Base-by-base conservation (phyloP, 805 yeast genomes). In the Metschnikowia baotianmanensis region DNA sequence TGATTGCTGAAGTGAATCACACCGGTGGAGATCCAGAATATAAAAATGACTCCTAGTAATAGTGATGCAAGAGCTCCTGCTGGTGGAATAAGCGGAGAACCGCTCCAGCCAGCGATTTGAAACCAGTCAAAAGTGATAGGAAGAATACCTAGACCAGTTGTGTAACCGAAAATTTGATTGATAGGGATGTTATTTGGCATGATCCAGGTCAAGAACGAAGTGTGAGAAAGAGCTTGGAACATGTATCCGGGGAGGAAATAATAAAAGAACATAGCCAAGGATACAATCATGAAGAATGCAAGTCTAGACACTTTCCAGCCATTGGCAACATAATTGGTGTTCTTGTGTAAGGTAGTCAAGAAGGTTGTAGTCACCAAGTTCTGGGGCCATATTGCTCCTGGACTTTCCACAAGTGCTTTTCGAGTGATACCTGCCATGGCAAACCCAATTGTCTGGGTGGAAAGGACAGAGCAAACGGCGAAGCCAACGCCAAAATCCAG, bases 371-470 rank as follows among this genome's bases (percentile, higher is more conserved):
- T 55, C 16, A 55, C 46, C 39, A 55, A 45, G 8, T 53, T 47
- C 25, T 46, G 51, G 15, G 53, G 53, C 53, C 53, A 49, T 27
- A 47, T 41, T 28, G 46, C 46, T 18, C 31, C 30, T 8, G 47
- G 46, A 15, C 45, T 42, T 22, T 48, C 48, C 12, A 48, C 50
- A n/a, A 48, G 43, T 32, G 46, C 42, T 31, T 56, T 50, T 28
- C 61, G 56, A 27, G 59, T 48, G 21, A 60, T 38, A 10, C 63
- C 65, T 12, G 58, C 55, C 22, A 55, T 48, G 22, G 62, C 57
- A 43, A 58, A 59, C 29, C 63, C 63, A 34, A 60, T 43, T 18
- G 55, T 38, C 38, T 59, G 63, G 5, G 63, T 59, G 18, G 61
- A 53, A 47, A 61, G 59, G 27, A 58, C 55, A 32, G 58, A 46